Base-by-base conservation (phyloP, 176 grass and related monocot genomes). In the Themeda triandra region DNA sequence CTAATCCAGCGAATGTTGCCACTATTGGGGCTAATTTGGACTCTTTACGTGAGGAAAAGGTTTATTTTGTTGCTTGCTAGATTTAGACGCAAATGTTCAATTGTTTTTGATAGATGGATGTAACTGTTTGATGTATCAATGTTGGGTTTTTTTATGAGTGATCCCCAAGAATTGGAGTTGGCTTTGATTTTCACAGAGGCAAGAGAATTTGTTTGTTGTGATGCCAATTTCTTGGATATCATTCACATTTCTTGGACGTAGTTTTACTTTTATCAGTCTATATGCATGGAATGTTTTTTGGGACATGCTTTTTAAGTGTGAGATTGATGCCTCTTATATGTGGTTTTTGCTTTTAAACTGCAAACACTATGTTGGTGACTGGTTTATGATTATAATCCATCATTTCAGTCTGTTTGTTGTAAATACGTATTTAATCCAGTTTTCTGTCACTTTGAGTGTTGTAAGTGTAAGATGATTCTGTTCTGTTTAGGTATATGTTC, bases 381-480 rank as follows among this genome's bases (percentile, higher is more conserved):
- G 45, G 3, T 72, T 82, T 39, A 39, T 66, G 41, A 28, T 23
- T 77, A 39, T 39, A 49, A 40, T 51, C 21, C 12, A 9, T 71
- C 67, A 37, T 42, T 71, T 49, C 36, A 69, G 37, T 46, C 25
- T 76, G 85, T 89, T 73, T 32, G 19, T 39, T 49, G 21, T 23
- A 51, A 37, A 80, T 63, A 65, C 66, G n/a, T n/a, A 75, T 31
- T 67, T 64, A 7, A 62, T 72, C 6, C 54, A 71, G n/a, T 88
- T 83, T 88, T 45, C 66, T 78, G 54, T 24, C n/a, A 10, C 8
- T 71, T 15, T 71, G 41, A 65, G 25, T 84, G 11, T 28, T 35
- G 54, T 29, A 46, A 90, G 25, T 35, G 54, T 29, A 46, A 90
- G 25, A 54, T 70, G 37, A 41, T 59, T 71, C 56, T 86, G 66